Evolutionary conservation across 805 yeast genomes (phyloP).

Genomic region (Debaryomyces maramus): DNA sequence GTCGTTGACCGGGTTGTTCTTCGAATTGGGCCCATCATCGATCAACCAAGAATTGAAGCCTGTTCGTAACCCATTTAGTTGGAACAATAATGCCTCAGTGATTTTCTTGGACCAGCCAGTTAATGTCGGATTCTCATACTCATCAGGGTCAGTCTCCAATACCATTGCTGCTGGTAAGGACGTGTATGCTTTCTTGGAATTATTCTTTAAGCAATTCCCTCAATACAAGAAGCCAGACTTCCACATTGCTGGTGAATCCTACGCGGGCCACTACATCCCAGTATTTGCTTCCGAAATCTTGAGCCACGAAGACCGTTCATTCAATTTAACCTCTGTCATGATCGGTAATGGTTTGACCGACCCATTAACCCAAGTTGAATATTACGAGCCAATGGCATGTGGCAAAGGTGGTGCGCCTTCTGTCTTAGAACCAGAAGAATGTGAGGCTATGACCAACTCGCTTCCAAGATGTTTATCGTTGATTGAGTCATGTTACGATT

Average conservation of each 20-base stretch:
- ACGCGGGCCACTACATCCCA: slow-evolving; percentile 50
- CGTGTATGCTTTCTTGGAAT: slow-evolving; percentile 38
- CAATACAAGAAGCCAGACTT: slow-evolving; percentile 23
- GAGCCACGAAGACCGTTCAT: slow-evolving; percentile 38
- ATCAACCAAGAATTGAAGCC: slow-evolving; percentile 30
- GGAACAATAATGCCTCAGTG: slow-evolving; percentile 40
- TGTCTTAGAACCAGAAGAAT: slow-evolving; percentile 67
- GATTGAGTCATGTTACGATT: slow-evolving; percentile 74
- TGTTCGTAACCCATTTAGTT: slow-evolving; percentile 27
- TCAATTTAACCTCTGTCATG: slow-evolving; percentile 70
- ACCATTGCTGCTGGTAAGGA: slow-evolving; percentile 37
- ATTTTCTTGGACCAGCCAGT: slow-evolving; percentile 42
- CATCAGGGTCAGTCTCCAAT: slow-evolving; percentile 29
- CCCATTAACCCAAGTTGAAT: slow-evolving; percentile 72
- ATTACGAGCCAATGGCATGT: slow-evolving; percentile 93
- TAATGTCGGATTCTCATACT: slow-evolving; percentile 34
- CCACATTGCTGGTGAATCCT: slow-evolving; percentile 47
- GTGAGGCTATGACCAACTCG: slow-evolving; percentile 61
- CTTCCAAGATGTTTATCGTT: slow-evolving; percentile 74
- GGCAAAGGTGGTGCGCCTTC: slow-evolving; percentile 82
- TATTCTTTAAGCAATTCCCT: slow-evolving; percentile 40
- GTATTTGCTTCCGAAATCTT: slow-evolving; percentile 45
- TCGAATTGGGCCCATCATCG: slow-evolving; percentile 35
- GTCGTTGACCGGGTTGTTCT: slow-evolving; percentile 34
- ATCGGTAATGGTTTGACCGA: slow-evolving; percentile 95